phyloP scores from a whole-genome alignment of 768 basidiomycete species.

The Kwoniella botswanensis region DNA sequence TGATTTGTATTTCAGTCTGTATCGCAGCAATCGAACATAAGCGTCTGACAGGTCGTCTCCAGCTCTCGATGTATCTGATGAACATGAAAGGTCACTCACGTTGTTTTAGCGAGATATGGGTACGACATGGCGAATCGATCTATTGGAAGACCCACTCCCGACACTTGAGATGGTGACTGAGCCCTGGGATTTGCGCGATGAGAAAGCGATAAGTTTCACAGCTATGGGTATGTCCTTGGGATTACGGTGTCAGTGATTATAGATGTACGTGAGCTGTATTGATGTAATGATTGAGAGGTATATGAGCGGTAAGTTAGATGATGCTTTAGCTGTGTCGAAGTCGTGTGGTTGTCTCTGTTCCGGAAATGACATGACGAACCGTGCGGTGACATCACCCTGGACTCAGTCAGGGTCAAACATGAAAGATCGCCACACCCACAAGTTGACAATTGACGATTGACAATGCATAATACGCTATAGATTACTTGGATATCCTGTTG shows the following conservation, averaged over 20 bases:
- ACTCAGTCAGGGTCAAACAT: constrained; percentile 2
- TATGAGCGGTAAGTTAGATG: neutral
- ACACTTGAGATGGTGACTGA: too few relatives aligned
- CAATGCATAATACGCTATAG: neutral
- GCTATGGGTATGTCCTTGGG: too few relatives aligned
- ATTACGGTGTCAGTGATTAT: neutral
- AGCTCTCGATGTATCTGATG: neutral
- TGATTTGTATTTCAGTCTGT: constrained; percentile 55
- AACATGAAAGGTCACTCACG: constrained; percentile 36
- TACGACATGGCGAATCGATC: constrained; percentile 36
- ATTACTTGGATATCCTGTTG: too few relatives aligned
- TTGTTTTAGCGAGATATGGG: constrained; percentile 55
- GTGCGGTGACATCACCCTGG: constrained; percentile 20
- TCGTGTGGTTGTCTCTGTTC: neutral
- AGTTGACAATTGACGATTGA: neutral
- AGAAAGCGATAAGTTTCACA: too few relatives aligned
- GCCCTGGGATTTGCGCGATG: too few relatives aligned
- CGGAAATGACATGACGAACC: neutral
- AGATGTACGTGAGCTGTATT: neutral
- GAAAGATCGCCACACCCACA: neutral
- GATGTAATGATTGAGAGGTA: neutral
- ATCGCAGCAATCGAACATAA: too few relatives aligned
- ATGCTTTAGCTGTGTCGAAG: too few relatives aligned
- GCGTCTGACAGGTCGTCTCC: neutral
- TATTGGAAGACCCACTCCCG: neutral